Conservation (phyloP, 2,329 filamentous ascomycete species). For the Beauveria sp. region DNA sequence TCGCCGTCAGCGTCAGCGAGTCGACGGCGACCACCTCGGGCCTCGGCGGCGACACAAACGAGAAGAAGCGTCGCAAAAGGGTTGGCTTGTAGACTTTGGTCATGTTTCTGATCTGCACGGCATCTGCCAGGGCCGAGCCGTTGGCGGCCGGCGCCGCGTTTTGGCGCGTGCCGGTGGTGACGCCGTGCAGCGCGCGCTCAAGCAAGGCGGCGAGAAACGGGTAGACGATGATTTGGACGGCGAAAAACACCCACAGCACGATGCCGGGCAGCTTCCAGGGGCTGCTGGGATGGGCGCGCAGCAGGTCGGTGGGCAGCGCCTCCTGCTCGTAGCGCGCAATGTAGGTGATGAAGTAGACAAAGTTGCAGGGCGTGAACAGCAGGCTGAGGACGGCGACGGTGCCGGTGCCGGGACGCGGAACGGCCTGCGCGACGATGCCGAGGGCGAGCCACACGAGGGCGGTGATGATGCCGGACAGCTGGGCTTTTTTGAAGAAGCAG, state of each 20-base stretch:
- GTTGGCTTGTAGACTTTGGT: conserved; percentile 67
- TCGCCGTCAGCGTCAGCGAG: conserved; percentile 57
- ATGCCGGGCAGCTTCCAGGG: conserved; percentile 61
- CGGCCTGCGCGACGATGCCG: conserved; percentile 70
- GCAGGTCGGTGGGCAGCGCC: conserved; percentile 49
- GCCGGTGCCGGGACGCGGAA: conserved; percentile 50
- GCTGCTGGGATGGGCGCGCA: conserved; percentile 49
- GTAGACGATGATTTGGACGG: conserved; percentile 62
- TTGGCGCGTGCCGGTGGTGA: conserved; percentile 53
- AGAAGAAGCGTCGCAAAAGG: conserved; percentile 45
- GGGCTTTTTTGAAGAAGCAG: conserved; percentile 71
- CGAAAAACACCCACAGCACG: conserved; percentile 64
- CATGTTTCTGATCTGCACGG: conserved; percentile 62
- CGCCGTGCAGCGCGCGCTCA: conserved; percentile 44
- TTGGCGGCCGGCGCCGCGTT: conserved; percentile 25
- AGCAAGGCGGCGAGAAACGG: conserved; percentile 63
- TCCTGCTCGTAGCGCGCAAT: conserved; percentile 65
- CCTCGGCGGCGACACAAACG: conserved; percentile 38
- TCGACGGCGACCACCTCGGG: conserved; percentile 68
- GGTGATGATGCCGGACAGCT: conserved; percentile 70
- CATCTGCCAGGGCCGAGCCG: conserved; percentile 27
- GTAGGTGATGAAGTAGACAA: conserved; percentile 65
- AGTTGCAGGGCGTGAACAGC: conserved; percentile 79
- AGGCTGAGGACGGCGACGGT: conserved; percentile 60
- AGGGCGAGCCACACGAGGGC: conserved; percentile 63